Conservation (phyloP, 2,329 filamentous ascomycete species). For the Cryphonectria carpinicola region DNA sequence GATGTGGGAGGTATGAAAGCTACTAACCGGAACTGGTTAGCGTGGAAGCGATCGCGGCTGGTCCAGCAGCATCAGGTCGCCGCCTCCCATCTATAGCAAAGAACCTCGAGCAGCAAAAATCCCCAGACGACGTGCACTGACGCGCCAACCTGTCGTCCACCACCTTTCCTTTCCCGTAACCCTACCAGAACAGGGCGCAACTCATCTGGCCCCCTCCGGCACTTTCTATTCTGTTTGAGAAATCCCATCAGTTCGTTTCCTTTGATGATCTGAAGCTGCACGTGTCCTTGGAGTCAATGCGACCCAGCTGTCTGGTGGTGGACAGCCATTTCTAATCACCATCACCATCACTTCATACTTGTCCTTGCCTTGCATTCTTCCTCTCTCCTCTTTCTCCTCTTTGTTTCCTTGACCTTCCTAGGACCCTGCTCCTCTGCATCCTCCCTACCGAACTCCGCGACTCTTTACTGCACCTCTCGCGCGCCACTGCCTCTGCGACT, state of each 20-base stretch:
- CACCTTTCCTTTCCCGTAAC: neutral
- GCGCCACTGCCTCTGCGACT: neutral
- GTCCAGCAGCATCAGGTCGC: slow-evolving; percentile 15
- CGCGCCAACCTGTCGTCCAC: slow-evolving; percentile 3
- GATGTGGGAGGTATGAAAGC: neutral
- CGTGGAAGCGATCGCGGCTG: neutral
- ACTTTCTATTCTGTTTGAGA: slow-evolving; percentile 1
- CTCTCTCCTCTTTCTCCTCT: neutral
- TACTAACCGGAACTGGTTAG: neutral
- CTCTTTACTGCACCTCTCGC: neutral
- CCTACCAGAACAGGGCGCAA: neutral
- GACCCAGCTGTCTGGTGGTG: slow-evolving; percentile 27
- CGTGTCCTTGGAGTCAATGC: slow-evolving; percentile 28
- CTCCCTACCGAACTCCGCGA: neutral
- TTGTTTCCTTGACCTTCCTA: neutral
- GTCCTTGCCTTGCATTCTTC: neutral
- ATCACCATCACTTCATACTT: slow-evolving; percentile 19
- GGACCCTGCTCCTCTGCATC: neutral
- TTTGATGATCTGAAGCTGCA: slow-evolving; percentile 27
- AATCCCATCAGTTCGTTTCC: slow-evolving; percentile 2
- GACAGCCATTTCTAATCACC: slow-evolving; percentile 29
- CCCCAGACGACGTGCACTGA: slow-evolving; percentile 13
- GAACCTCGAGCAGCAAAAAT: slow-evolving; percentile 8
- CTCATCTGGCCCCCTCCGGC: neutral
- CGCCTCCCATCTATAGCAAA: slow-evolving; percentile 16